Evolutionary conservation across 208 protist genomes (phyloP).

Genomic region (Naegleria gruberi): DNA sequence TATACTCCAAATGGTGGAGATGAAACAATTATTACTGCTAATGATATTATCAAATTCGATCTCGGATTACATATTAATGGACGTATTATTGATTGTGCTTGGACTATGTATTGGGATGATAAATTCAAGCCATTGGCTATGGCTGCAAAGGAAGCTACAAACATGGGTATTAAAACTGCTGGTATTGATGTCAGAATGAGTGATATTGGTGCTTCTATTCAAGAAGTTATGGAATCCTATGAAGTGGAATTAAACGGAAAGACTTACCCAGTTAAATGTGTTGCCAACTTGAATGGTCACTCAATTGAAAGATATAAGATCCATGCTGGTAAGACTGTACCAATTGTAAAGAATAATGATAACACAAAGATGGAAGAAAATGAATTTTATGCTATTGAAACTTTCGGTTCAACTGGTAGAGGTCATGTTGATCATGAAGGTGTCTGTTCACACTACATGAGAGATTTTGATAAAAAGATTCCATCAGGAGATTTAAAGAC

Average conservation of each 20-base stretch:
- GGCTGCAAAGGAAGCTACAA: constrained; percentile 91
- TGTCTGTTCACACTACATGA: constrained; percentile 79
- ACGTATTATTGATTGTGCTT: constrained; percentile 94
- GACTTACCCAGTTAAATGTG: constrained; percentile 39
- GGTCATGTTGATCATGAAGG: constrained; percentile 59
- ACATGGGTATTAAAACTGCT: constrained; percentile 88
- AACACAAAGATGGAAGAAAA: constrained; percentile 86
- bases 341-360: constrained; percentile 90
- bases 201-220: constrained; percentile 88
- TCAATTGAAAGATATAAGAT: constrained; percentile 92
- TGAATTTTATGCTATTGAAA: constrained; percentile 99
- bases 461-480: constrained; percentile 46
- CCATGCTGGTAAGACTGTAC: constrained; percentile 98
- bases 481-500: neutral
- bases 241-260: constrained; percentile 91
- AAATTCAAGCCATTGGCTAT: constrained; percentile 87
- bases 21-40: constrained; percentile 76
- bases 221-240: constrained; percentile 95
- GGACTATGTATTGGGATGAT: constrained; percentile 90
- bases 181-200: constrained; percentile 89
- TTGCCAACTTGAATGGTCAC: constrained; percentile 54
- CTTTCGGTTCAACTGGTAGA: constrained; percentile 95
- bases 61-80: constrained; percentile 97
- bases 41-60: constrained; percentile 97
- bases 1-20: constrained; percentile 94